These are phyloP conservation scores for Sclerotinia trifoliorum DNA, from an alignment of 2,329 filamentous ascomycete species.

Conservation along the genomic window DNA sequence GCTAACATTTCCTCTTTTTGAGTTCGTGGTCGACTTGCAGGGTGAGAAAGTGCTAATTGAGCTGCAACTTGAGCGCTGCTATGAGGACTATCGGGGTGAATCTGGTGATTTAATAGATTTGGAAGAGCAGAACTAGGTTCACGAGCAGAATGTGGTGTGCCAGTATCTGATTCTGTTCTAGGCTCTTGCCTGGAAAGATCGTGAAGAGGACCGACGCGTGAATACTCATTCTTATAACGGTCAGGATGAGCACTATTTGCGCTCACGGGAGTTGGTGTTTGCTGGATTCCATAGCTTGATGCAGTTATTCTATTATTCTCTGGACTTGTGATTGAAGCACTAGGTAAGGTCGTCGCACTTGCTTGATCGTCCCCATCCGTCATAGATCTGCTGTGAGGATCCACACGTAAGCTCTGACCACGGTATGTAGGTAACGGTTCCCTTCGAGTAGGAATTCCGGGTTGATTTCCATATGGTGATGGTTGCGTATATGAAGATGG, in stretches of 20 bases:
- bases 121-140: constrained; percentile 49
- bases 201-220: constrained; percentile 60
- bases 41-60: constrained; percentile 39
- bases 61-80: constrained; percentile 38
- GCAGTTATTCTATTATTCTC: constrained; percentile 60
- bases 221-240: constrained; percentile 52
- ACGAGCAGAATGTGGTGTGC: constrained; percentile 44
- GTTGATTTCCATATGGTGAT: constrained; percentile 50
- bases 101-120: constrained; percentile 47
- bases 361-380: constrained; percentile 57
- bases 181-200: constrained; percentile 55
- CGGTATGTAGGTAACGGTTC: constrained; percentile 60
- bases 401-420: constrained; percentile 60
- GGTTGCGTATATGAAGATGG: constrained; percentile 55
- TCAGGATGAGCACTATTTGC: constrained; percentile 46
- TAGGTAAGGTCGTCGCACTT: constrained; percentile 59
- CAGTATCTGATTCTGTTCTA: constrained; percentile 47
- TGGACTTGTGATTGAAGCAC: constrained; percentile 51
- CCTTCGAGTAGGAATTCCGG: constrained; percentile 44
- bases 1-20: constrained; percentile 91
- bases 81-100: constrained; percentile 36
- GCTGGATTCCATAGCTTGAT: constrained; percentile 47
- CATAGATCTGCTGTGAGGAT: constrained; percentile 56
- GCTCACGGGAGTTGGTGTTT: constrained; percentile 61
- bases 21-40: constrained; percentile 46